A percentile compares a stretch with the other conserved stretches of the same genome.
These are phyloP conservation scores for Gymnopilus dilepis DNA, from an alignment of 768 basidiomycete species.

Conservation along the genomic window DNA sequence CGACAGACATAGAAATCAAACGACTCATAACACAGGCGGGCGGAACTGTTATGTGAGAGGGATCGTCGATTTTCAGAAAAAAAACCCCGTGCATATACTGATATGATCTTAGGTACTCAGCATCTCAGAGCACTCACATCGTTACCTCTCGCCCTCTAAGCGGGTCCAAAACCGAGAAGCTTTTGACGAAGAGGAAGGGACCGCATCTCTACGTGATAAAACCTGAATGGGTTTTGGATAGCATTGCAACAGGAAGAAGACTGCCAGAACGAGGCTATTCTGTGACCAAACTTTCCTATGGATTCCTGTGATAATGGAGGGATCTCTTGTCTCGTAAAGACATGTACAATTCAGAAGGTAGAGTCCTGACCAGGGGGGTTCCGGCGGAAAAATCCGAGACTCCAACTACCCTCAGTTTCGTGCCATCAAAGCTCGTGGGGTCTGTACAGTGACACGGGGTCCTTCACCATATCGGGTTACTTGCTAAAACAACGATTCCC, in stretches of 20 bases:
- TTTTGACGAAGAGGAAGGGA: constrained; percentile 56
- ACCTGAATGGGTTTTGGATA: constrained; percentile 79
- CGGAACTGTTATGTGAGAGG: constrained; percentile 63
- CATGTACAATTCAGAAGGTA: no score
- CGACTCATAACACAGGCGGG: constrained; percentile 68
- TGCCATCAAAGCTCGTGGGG: no score
- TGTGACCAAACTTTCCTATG: constrained; percentile 47
- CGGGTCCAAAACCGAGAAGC: constrained; percentile 71
- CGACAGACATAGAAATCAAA: constrained; percentile 85
- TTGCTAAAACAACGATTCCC: no score
- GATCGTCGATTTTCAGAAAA: not conserved
- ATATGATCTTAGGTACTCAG: constrained; percentile 46
- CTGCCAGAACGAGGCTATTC: constrained; percentile 65
- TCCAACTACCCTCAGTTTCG: no score
- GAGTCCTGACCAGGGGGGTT: no score
- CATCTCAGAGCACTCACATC: constrained; percentile 78
- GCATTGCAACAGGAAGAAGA: constrained; percentile 63
- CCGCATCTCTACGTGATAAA: constrained; percentile 65
- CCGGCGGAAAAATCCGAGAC: no score
- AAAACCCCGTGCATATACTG: no score
- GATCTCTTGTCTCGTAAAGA: no score
- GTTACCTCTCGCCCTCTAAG: constrained; percentile 74
- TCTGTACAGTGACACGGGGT: no score
- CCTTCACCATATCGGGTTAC: no score
- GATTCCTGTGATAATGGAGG: constrained; percentile 12